Percentiles rank a stretch among this genome's conserved stretches.
Conservation (phyloP, 225 moss, liverwort and hornwort species). For the Marchantia paleacea region DNA sequence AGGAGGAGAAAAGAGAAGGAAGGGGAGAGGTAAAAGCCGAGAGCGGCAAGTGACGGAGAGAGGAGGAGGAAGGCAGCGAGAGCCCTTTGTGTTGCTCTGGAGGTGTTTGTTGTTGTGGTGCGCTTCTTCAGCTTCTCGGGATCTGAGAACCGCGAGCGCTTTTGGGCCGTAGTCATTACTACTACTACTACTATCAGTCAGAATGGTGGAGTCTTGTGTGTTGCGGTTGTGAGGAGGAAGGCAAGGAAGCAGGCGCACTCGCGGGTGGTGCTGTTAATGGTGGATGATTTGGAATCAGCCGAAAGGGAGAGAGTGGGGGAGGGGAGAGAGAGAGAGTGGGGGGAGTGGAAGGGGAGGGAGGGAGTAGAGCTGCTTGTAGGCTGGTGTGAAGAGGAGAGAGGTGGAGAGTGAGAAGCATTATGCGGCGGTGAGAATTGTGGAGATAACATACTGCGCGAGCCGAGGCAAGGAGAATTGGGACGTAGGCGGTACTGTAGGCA, state of each 20-base stretch:
- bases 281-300: constrained; percentile 9
- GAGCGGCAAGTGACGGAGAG: background rate
- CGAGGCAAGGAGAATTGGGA: background rate
- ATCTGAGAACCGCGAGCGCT: constrained; percentile 5
- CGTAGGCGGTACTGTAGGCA: background rate
- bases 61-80: background rate
- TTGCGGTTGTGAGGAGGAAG: constrained; percentile 15
- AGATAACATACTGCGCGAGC: background rate
- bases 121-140: background rate
- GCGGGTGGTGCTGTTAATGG: constrained; percentile 4
- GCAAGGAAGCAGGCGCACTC: constrained; percentile 8
- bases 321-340: background rate
- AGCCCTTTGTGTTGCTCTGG: too few species aligned
- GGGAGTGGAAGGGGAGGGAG: background rate
- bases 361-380: background rate
- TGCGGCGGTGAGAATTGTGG: constrained; percentile 8
- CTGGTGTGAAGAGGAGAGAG: background rate
- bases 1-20: background rate
- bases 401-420: background rate
- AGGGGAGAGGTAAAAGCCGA: background rate
- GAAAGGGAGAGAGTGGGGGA: background rate
- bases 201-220: constrained; percentile 15
- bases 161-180: background rate
- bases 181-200: background rate
- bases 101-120: background rate